Evolutionary conservation across 1,284 basidiomycete genomes (phyloP).

Genomic region (Amylostereum chailletii): DNA sequence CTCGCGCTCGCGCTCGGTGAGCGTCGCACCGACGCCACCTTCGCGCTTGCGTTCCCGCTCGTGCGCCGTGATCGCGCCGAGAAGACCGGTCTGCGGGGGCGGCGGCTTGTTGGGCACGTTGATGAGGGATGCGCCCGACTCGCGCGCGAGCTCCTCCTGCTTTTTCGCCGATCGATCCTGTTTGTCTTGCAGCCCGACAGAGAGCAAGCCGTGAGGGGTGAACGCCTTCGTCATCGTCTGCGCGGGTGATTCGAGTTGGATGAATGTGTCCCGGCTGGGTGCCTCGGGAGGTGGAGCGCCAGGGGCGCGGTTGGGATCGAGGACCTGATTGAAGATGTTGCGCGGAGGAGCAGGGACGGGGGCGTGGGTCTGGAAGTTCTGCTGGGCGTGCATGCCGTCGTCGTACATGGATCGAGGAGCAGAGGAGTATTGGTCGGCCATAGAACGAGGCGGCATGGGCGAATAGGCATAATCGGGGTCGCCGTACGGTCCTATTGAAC

Average conservation of each 20-base stretch:
- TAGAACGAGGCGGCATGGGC: conserved; percentile 25
- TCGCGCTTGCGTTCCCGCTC: conserved; percentile 91
- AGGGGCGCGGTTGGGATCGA: conserved; percentile 54
- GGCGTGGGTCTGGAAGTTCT: conserved; percentile 18
- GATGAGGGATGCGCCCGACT: conserved; percentile 83
- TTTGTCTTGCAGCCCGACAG: conserved; percentile 92
- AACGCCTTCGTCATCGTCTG: conserved; percentile 87
- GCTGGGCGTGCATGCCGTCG: conserved; percentile 21
- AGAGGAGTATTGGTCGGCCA: conserved; percentile 37
- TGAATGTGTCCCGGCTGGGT: conserved; percentile 59
- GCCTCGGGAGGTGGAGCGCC: conserved; percentile 21
- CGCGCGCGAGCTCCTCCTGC: conserved; percentile 88
- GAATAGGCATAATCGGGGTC: conserved; percentile 8
- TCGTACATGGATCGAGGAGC: conserved; percentile 28
- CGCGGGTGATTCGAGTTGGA: conserved; percentile 70
- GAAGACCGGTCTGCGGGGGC: conserved; percentile 89
- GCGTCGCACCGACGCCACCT: conserved; percentile 87
- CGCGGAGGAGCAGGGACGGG: conserved; percentile 41
- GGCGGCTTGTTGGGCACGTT: conserved; percentile 93
- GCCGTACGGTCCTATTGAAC: not conserved
- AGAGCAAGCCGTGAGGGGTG: conserved; percentile 88
- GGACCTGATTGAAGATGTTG: conserved; percentile 81
- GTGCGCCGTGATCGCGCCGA: conserved; percentile 93
- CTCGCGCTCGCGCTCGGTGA: conserved; percentile 94
- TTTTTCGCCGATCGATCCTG: conserved; percentile 91